These are phyloP conservation scores for Actinomucor elegans DNA, from an alignment of 371 early-diverging fungal species.

Conservation along the genomic window DNA sequence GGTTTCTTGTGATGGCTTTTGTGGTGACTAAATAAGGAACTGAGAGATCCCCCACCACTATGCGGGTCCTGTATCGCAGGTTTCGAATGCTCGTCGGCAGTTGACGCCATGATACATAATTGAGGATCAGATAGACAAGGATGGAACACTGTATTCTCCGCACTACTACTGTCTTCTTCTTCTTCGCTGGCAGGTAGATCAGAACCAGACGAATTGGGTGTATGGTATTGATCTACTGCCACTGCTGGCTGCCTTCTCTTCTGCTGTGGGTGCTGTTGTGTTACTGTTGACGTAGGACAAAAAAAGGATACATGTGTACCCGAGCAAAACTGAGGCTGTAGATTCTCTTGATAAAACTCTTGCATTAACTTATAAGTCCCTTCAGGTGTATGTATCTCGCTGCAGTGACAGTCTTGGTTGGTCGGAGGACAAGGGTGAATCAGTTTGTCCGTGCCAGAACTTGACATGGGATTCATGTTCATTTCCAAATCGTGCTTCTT, in stretches of 20 bases:
- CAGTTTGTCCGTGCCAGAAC: background rate
- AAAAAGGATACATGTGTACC: slow-evolving; percentile 33
- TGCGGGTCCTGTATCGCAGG: too few relatives aligned
- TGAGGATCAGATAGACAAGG: too few relatives aligned
- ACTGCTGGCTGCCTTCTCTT: background rate
- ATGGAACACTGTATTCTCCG: too few relatives aligned
- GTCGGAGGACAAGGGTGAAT: slow-evolving; percentile 23
- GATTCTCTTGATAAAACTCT: slow-evolving; percentile 39
- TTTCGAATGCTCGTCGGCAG: background rate
- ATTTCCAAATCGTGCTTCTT: too few relatives aligned
- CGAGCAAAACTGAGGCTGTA: slow-evolving; percentile 37
- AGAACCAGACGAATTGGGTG: too few relatives aligned
- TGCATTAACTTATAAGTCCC: slow-evolving; percentile 41
- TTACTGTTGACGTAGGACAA: background rate
- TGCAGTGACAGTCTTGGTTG: slow-evolving; percentile 15
- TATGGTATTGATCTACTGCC: background rate
- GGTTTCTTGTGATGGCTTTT: slow-evolving; percentile 32
- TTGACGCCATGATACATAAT: background rate
- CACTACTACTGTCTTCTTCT: too few relatives aligned
- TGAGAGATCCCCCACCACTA: too few relatives aligned
- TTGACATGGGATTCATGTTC: too few relatives aligned
- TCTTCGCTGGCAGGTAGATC: too few relatives aligned
- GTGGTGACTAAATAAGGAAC: slow-evolving; percentile 1
- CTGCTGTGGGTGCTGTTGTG: background rate
- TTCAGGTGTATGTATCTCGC: slow-evolving; percentile 40